phyloP scores from a whole-genome alignment of 306 rosid genomes.

The Glycyrrhiza uralensis region DNA sequence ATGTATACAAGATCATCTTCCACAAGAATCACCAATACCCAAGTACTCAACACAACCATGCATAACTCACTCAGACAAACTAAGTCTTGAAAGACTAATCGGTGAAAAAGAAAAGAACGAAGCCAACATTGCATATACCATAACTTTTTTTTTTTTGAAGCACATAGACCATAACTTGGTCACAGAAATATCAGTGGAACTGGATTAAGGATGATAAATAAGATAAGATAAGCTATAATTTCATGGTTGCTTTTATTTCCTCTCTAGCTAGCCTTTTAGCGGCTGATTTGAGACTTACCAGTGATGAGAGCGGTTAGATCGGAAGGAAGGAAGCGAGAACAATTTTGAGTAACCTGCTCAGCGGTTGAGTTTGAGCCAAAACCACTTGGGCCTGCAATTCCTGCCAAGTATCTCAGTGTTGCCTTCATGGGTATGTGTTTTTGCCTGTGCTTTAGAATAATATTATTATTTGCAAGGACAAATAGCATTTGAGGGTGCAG shows the following conservation, averaged over 20 bases:
- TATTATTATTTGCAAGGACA: not conserved
- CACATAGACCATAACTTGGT: too few relatives aligned
- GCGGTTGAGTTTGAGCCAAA: conserved; percentile 95
- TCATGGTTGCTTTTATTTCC: too few relatives aligned
- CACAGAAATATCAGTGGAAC: too few relatives aligned
- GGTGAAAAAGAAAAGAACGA: not conserved
- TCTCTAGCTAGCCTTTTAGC: too few relatives aligned
- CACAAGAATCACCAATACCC: not conserved
- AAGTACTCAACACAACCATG: not conserved
- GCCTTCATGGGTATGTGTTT: conserved; percentile 56
- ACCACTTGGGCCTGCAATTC: conserved; percentile 96
- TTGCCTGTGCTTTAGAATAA: not conserved
- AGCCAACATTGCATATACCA: too few relatives aligned
- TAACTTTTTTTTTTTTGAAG: too few relatives aligned
- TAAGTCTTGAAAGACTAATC: not conserved
- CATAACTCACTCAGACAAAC: not conserved
- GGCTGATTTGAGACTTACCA: conserved; percentile 50
- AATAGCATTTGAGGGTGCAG: conserved; percentile 17
- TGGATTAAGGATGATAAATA: too few relatives aligned
- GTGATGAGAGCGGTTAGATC: conserved; percentile 81
- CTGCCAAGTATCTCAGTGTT: conserved; percentile 81
- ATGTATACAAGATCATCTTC: not conserved
- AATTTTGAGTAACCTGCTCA: conserved; percentile 69
- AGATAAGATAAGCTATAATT: too few relatives aligned
- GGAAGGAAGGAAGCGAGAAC: conserved; percentile 31